A percentile compares a stretch with the other conserved stretches of the same genome.
Conservation (phyloP, 2,329 filamentous ascomycete species). For the Pseudocercospora vitis region DNA sequence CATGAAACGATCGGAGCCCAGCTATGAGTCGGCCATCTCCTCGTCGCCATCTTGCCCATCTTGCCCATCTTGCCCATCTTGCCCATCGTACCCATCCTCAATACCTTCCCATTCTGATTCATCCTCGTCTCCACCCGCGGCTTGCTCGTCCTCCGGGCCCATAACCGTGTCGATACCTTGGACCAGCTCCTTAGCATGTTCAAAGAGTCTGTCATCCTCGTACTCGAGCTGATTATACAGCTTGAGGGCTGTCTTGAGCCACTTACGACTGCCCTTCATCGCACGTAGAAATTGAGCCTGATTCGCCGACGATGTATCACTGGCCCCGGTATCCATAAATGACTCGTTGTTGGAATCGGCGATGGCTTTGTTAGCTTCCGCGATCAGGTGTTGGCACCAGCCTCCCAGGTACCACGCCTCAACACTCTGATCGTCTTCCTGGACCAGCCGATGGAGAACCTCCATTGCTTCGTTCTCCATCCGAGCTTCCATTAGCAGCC, state of each 20-base stretch:
- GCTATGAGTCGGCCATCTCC: conserved; percentile 34
- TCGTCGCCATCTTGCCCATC: conserved; percentile 36
- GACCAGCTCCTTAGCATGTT: conserved; percentile 72
- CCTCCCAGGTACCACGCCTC: conserved; percentile 97
- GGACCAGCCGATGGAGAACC: conserved; percentile 78
- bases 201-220: conserved; percentile 75
- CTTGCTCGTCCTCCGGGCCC: conserved; percentile 46
- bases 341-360: conserved; percentile 23
- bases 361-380: conserved; percentile 59
- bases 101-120: conserved; percentile 39
- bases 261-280: conserved; percentile 74
- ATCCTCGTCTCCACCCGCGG: conserved; percentile 44
- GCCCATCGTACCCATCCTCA: conserved; percentile 41
- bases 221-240: conserved; percentile 80
- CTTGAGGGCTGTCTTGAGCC: conserved; percentile 77
- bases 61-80: conserved; percentile 38
- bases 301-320: conserved; percentile 44
- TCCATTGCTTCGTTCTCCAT: conserved; percentile 82
- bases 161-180: conserved; percentile 47
- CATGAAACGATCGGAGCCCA: neutral
- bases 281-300: conserved; percentile 44
- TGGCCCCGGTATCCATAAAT: conserved; percentile 36
- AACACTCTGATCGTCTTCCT: conserved; percentile 89
- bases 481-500: conserved; percentile 85
- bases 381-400: conserved; percentile 82